Evolutionary conservation across 2,329 filamentous ascomycete genomes (phyloP).

Genomic region (Byssochlamys sp.): DNA sequence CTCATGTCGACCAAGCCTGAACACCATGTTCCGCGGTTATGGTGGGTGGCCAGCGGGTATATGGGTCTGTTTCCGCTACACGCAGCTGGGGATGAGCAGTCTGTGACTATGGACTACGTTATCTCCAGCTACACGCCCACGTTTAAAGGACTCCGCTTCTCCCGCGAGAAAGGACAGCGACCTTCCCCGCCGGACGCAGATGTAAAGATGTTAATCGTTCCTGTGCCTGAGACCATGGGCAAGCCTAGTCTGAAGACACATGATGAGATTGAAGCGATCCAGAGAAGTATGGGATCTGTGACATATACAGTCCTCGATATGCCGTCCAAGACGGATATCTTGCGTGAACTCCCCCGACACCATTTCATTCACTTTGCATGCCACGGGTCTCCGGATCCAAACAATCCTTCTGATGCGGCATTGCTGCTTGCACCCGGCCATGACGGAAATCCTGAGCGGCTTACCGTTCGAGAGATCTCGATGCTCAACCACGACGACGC

Average conservation of each 20-base stretch:
- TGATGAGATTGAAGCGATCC: neutral
- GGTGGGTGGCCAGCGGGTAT: neutral
- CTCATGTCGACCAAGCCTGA: neutral
- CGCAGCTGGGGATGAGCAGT: neutral
- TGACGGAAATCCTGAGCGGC: neutral
- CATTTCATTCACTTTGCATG: neutral
- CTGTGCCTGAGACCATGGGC: neutral
- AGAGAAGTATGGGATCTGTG: neutral
- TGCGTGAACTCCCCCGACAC: neutral
- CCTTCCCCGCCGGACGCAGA: neutral
- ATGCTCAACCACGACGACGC: constrained; percentile 3
- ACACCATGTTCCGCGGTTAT: neutral
- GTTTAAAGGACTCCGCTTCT: neutral
- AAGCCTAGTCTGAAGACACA: neutral
- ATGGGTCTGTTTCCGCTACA: neutral
- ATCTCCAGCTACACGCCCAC: neutral
- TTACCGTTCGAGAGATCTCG: neutral
- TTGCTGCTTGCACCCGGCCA: neutral
- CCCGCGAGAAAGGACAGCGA: neutral
- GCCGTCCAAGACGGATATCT: neutral
- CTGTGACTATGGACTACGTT: neutral
- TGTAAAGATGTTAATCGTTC: neutral
- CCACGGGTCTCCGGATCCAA: neutral
- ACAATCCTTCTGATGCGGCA: neutral
- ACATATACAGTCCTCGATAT: neutral